Evolutionary conservation across 2,329 filamentous ascomycete species (phyloP).

Genomic region (Penicillium decumbens): DNA sequence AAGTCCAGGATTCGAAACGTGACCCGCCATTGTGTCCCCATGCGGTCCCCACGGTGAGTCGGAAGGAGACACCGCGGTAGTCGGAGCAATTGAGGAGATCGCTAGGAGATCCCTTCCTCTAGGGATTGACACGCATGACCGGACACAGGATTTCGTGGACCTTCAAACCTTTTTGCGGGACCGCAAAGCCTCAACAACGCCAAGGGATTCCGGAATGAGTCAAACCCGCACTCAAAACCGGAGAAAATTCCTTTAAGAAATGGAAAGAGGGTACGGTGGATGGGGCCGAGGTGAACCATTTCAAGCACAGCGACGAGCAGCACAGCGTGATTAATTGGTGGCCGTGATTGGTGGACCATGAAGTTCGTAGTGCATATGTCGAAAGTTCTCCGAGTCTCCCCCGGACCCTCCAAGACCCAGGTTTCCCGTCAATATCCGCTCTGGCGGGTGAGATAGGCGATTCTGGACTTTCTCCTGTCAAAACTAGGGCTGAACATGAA

Average conservation of each 20-base stretch:
- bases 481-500: neutral
- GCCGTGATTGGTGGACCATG: constrained; percentile 3
- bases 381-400: constrained; percentile 25
- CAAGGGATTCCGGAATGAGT: constrained; percentile 3
- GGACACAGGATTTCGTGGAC: neutral
- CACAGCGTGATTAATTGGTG: neutral
- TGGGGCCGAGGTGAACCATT: constrained; percentile 14
- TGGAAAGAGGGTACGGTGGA: neutral
- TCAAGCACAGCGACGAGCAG: neutral
- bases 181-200: neutral
- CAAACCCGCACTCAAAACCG: neutral
- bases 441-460: neutral
- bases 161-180: constrained; percentile 1
- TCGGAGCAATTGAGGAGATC: constrained; percentile 16
- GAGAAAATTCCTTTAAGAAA: neutral
- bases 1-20: neutral
- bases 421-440: constrained; percentile 23
- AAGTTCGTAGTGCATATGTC: constrained; percentile 2
- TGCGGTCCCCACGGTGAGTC: constrained; percentile 5
- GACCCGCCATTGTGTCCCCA: neutral
- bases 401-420: constrained; percentile 15
- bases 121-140: constrained; percentile 21
- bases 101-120: constrained; percentile 23
- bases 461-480: neutral
- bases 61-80: constrained; percentile 6